These are phyloP conservation scores for Stemphylium lycopersici DNA, from an alignment of 2,329 filamentous ascomycete species.

Conservation along the genomic window DNA sequence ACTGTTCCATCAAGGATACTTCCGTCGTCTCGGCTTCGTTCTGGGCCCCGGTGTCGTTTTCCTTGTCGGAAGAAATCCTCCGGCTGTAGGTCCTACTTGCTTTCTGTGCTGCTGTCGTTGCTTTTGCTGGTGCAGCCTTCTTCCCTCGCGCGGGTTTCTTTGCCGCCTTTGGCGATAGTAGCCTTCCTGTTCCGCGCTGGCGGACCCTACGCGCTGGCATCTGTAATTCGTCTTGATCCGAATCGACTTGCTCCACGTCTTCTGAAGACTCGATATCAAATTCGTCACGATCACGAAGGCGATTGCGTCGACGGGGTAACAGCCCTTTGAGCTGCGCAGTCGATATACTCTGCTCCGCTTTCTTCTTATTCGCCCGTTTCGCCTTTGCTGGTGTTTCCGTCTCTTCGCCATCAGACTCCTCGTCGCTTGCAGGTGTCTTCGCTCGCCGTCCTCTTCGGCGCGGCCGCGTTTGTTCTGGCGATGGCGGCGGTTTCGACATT, in stretches of 20 bases:
- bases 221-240: conserved; percentile 53
- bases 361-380: conserved; percentile 24
- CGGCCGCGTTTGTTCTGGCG: conserved; percentile 23
- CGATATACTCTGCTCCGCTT: conserved; percentile 44
- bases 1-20: conserved; percentile 33
- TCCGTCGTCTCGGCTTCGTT: conserved; percentile 35
- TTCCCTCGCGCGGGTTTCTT: conserved; percentile 35
- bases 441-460: conserved; percentile 24
- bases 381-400: conserved; percentile 31
- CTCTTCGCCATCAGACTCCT: conserved; percentile 32
- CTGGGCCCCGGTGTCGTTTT: conserved; percentile 44
- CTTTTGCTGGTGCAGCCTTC: conserved; percentile 25
- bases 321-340: conserved; percentile 54
- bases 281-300: conserved; percentile 41
- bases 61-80: conserved; percentile 51
- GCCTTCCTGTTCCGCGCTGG: conserved; percentile 22
- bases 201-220: conserved; percentile 33
- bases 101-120: conserved; percentile 27
- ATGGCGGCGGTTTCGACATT: conserved; percentile 19
- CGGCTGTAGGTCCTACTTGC: conserved; percentile 42
- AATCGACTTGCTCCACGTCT: conserved; percentile 39
- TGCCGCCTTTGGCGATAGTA: conserved; percentile 28
- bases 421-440: conserved; percentile 24
- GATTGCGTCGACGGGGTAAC: conserved; percentile 51
- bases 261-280: conserved; percentile 51